Evolutionary conservation across 371 early-diverging fungal genomes (phyloP).

Genomic region (Gilbertella persicaria): DNA sequence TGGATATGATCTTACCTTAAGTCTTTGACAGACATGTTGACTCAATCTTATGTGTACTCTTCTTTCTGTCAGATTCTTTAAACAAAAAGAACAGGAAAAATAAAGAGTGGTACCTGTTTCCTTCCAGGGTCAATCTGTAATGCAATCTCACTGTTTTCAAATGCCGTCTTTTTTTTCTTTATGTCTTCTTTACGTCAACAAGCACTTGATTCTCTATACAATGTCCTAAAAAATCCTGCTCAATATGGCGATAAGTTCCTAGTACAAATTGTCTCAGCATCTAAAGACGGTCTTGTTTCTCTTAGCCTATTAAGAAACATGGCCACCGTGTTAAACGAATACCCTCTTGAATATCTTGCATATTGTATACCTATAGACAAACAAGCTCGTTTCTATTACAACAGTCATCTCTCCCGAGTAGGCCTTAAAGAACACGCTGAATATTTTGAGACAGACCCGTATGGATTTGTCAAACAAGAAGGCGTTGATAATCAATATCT

Average conservation of each 20-base stretch:
- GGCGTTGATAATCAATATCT: not conserved
- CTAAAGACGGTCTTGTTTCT: slow-evolving; percentile 18
- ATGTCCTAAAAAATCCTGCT: slow-evolving; percentile 15
- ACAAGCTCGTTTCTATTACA: slow-evolving; percentile 12
- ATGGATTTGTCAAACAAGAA: slow-evolving; percentile 7
- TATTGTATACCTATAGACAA: slow-evolving; percentile 14
- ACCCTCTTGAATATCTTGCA: slow-evolving; percentile 21
- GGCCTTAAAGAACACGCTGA: slow-evolving; percentile 6
- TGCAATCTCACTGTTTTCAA: not conserved
- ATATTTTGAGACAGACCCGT: slow-evolving; percentile 20
- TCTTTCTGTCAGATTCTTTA: too few relatives aligned
- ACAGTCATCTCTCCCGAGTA: slow-evolving; percentile 4
- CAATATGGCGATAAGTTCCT: slow-evolving; percentile 13
- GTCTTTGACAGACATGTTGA: slow-evolving; percentile 13
- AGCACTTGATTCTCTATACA: not conserved
- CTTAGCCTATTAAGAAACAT: slow-evolving; percentile 15
- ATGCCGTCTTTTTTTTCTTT: not conserved
- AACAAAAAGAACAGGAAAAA: too few relatives aligned
- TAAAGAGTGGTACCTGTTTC: too few relatives aligned
- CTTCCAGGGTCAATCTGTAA: too few relatives aligned
- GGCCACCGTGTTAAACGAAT: slow-evolving; percentile 10
- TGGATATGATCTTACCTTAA: slow-evolving; percentile 10
- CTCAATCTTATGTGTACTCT: too few relatives aligned
- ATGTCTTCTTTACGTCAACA: slow-evolving; percentile 2
- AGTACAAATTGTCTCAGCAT: slow-evolving; percentile 7